Percentiles rank a stretch among this genome's conserved stretches.
These are phyloP conservation scores for Dictyostelium intermedium DNA, from an alignment of 78 protist genomes.

Conservation along the genomic window DNA sequence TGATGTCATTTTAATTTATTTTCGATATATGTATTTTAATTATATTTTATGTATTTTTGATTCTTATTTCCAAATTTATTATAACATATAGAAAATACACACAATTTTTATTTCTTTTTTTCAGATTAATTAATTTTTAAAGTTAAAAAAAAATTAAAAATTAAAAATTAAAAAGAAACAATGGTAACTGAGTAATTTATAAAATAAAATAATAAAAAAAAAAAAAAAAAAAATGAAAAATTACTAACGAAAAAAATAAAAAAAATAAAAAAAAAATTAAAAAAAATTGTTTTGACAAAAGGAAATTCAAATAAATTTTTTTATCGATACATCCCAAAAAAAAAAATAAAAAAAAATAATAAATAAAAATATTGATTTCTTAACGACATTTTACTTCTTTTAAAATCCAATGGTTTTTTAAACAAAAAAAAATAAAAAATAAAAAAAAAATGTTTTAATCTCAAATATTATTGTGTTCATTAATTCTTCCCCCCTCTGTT, in stretches of 20 bases:
- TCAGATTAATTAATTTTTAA: background rate
- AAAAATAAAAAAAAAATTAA: background rate
- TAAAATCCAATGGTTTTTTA: background rate
- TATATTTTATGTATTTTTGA: background rate
- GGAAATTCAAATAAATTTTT: background rate
- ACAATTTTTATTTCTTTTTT: background rate
- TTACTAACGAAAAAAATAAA: background rate
- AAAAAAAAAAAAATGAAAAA: background rate
- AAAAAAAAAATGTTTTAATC: no score
- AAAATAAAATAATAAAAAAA: background rate
- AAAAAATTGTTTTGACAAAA: background rate
- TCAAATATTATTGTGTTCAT: no score
- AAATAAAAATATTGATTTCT: background rate
- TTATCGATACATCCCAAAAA: no score
- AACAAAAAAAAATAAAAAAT: background rate
- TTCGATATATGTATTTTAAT: background rate
- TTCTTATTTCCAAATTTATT: background rate
- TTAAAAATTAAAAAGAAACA: background rate
- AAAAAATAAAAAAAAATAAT: no score
- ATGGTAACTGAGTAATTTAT: background rate
- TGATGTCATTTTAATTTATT: conserved; percentile 27
- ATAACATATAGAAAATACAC: background rate
- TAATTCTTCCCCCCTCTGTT: no score
- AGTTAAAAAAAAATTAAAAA: background rate
- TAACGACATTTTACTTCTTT: background rate